Conservation (phyloP, 148 eudicot genomes). For the Vaccinium vitisidaea region DNA sequence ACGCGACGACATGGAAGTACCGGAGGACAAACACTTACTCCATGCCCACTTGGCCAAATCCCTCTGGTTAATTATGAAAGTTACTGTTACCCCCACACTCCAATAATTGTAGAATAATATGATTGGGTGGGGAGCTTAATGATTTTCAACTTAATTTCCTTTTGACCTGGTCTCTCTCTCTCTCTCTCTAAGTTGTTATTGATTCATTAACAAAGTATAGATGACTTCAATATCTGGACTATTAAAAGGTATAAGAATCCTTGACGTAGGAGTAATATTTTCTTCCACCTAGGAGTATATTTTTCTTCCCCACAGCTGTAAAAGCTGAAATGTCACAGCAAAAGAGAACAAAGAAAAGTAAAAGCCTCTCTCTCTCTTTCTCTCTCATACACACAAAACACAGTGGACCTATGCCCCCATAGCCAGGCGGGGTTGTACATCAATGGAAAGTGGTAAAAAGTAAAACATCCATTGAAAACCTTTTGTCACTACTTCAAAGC, state of each 20-base stretch:
- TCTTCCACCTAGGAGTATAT: neutral
- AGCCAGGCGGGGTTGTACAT: no score
- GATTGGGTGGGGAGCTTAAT: constrained; percentile 6
- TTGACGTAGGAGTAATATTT: neutral
- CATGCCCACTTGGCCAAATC: no score
- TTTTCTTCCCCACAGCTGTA: constrained; percentile 43
- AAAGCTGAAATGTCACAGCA: constrained; percentile 27
- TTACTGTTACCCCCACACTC: constrained; percentile 18
- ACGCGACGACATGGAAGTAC: no score
- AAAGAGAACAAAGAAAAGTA: constrained; percentile 21
- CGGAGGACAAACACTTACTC: no score
- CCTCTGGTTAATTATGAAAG: no score
- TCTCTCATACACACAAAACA: neutral
- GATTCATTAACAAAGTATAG: no score
- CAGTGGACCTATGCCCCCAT: neutral
- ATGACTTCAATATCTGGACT: neutral
- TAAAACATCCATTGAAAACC: no score
- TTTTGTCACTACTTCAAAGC: no score
- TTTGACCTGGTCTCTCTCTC: constrained; percentile 6
- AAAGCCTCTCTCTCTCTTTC: constrained; percentile 14
- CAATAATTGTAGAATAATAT: constrained; percentile 35
- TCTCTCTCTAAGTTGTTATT: neutral
- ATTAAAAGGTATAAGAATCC: neutral
- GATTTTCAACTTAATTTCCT: constrained; percentile 7
- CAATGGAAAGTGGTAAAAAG: no score